Evolutionary conservation across 371 early-diverging fungal species (phyloP).

Genomic region (Chytridiales sp.): DNA sequence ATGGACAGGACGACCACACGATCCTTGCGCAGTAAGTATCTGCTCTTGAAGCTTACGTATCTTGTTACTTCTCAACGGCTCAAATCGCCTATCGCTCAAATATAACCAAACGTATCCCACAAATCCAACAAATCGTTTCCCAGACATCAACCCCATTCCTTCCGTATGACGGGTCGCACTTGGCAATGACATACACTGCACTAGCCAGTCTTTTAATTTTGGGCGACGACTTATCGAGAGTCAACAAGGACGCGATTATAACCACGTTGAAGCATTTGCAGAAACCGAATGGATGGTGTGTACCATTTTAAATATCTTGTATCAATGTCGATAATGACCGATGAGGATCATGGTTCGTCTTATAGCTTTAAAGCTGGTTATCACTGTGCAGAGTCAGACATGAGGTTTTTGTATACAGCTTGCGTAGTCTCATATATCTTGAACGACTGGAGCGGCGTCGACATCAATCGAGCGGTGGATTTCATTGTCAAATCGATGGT

Average conservation of each 20-base stretch:
- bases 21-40: slow-evolving; percentile 49
- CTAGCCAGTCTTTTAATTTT: slow-evolving; percentile 72
- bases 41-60: background rate
- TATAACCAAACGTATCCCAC: background rate
- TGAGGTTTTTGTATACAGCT: slow-evolving; percentile 90
- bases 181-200: slow-evolving; percentile 93
- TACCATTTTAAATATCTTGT: background rate
- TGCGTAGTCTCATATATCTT: slow-evolving; percentile 77
- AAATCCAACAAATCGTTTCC: background rate
- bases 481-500: slow-evolving; percentile 72
- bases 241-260: slow-evolving; percentile 69
- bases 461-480: slow-evolving; percentile 57
- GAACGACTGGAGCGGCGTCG: slow-evolving; percentile 84
- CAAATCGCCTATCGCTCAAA: slow-evolving; percentile 1
- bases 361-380: slow-evolving; percentile 65
- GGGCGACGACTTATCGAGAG: slow-evolving; percentile 86
- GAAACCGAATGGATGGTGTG: slow-evolving; percentile 71
- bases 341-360: background rate
- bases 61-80: background rate
- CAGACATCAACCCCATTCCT: slow-evolving; percentile 34
- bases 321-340: no score
- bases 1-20: slow-evolving; percentile 63
- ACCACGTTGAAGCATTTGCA: slow-evolving; percentile 64
- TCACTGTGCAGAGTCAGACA: slow-evolving; percentile 74
- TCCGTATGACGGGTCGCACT: slow-evolving; percentile 61